These are phyloP conservation scores for Globisporangium cederbergense DNA, from an alignment of 352 stramenopile species.

Conservation along the genomic window DNA sequence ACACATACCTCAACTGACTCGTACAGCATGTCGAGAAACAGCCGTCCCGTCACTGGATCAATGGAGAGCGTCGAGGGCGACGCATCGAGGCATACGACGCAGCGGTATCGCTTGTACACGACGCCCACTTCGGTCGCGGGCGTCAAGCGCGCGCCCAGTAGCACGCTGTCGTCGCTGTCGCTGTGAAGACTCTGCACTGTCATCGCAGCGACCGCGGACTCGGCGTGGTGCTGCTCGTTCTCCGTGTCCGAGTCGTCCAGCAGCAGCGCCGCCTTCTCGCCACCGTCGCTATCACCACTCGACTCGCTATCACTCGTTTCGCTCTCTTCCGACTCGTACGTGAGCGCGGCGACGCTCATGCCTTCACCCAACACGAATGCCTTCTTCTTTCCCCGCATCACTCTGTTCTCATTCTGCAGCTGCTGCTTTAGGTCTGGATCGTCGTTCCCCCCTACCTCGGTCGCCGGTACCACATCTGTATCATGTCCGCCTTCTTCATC, in stretches of 20 bases:
- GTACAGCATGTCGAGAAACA: constrained; percentile 82
- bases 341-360: constrained; percentile 61
- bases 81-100: constrained; percentile 80
- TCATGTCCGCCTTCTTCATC: constrained; percentile 3
- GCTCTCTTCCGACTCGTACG: constrained; percentile 18
- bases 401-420: not conserved
- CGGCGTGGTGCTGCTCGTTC: constrained; percentile 6
- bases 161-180: constrained; percentile 12
- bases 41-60: constrained; percentile 56
- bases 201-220: not conserved
- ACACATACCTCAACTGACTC: constrained; percentile 57
- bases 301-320: constrained; percentile 10
- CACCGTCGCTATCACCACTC: constrained; percentile 11
- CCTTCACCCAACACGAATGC: constrained; percentile 56
- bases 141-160: constrained; percentile 33
- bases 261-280: not conserved
- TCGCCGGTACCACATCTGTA: constrained; percentile 15
- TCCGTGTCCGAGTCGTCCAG: not conserved
- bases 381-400: constrained; percentile 9
- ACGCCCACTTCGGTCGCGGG: constrained; percentile 45
- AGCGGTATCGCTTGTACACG: constrained; percentile 77
- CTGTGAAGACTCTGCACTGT: constrained; percentile 6
- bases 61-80: constrained; percentile 84
- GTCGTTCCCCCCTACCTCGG: constrained; percentile 13
- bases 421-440: constrained; percentile 9